These are phyloP conservation scores for Rubroboletus satanas DNA, from an alignment of 768 basidiomycete genomes.

Conservation along the genomic window DNA sequence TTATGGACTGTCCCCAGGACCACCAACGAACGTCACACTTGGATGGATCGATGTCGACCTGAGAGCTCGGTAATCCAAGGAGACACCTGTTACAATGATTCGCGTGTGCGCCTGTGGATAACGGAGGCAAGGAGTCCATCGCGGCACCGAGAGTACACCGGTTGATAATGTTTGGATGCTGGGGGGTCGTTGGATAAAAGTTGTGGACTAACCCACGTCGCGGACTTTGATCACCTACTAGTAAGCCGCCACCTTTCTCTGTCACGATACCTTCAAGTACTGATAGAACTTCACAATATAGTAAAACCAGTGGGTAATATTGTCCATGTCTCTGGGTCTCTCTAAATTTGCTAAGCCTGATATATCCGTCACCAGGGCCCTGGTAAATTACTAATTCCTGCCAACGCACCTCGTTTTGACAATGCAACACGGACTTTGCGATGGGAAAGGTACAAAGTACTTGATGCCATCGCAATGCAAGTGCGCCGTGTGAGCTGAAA, in stretches of 20 bases:
- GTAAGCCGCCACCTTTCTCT: neutral
- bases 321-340: neutral
- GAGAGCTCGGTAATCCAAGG: constrained; percentile 62
- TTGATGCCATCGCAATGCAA: neutral
- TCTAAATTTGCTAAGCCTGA: neutral
- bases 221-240: neutral
- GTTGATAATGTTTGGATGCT: neutral
- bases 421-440: no score
- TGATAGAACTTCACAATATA: neutral
- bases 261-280: neutral
- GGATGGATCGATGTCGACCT: constrained; percentile 67
- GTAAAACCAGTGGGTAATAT: neutral
- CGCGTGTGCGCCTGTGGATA: constrained; percentile 53
- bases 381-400: neutral
- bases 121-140: constrained; percentile 19
- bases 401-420: no score
- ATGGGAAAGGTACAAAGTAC: no score
- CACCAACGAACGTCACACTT: constrained; percentile 43
- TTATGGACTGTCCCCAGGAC: constrained; percentile 13
- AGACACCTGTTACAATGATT: constrained; percentile 67
- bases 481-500: neutral
- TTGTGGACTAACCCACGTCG: neutral
- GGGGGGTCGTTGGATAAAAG: neutral
- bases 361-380: neutral
- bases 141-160: neutral